Conservation (phyloP, 2,329 filamentous ascomycete genomes). For the Rhinocladiella mackenziei region DNA sequence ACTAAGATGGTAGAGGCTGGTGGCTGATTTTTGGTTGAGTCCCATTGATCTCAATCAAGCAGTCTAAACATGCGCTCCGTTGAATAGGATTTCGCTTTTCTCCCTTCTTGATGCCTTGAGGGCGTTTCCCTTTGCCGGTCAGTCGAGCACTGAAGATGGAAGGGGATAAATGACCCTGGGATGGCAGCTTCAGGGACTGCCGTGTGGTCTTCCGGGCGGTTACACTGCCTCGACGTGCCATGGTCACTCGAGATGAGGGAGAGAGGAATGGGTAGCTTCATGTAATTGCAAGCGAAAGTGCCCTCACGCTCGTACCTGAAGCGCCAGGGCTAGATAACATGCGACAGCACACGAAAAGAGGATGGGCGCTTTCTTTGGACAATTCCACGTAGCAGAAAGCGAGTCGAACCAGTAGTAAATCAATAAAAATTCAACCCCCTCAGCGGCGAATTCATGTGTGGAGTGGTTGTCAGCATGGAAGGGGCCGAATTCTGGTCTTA, state of each 20-base stretch:
- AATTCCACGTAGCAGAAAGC: no score
- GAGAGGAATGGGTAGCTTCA: slow-evolving; percentile 9
- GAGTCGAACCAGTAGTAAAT: no score
- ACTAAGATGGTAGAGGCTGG: no score
- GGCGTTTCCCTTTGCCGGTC: slow-evolving; percentile 6
- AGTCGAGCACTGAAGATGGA: slow-evolving; percentile 7
- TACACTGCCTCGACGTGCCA: slow-evolving; percentile 12
- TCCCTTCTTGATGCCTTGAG: slow-evolving; percentile 14
- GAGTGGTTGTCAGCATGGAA: no score
- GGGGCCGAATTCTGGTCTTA: no score
- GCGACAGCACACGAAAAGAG: not conserved
- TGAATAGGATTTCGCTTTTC: slow-evolving; percentile 11
- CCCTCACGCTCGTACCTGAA: slow-evolving; percentile 3
- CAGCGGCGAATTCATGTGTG: no score
- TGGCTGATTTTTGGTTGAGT: slow-evolving; percentile 8
- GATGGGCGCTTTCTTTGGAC: no score
- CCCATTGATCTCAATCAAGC: slow-evolving; percentile 7
- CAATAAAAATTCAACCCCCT: no score
- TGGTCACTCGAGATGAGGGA: slow-evolving; percentile 10
- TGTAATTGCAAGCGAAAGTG: slow-evolving; percentile 7
- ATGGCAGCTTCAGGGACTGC: slow-evolving; percentile 4
- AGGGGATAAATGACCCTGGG: slow-evolving; percentile 9
- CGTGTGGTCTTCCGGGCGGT: slow-evolving; percentile 9
- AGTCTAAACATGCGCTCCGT: slow-evolving; percentile 12
- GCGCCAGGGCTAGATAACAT: slow-evolving; percentile 4